Base-by-base conservation (phyloP, 2,329 filamentous ascomycete genomes). In the Calonectria ilicicola region DNA sequence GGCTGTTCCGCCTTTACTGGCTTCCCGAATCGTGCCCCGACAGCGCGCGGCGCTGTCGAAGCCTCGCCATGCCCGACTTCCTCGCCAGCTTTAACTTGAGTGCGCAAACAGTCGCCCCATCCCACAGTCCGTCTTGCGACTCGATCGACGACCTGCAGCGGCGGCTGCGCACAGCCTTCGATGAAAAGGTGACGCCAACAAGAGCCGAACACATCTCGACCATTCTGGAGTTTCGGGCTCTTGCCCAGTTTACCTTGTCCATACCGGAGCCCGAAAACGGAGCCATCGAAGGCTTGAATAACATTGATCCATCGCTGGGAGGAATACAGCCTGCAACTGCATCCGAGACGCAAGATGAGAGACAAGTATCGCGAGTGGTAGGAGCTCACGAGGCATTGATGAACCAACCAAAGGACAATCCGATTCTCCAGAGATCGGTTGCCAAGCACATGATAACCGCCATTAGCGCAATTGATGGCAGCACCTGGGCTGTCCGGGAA, bases 141-240 rank as follows among this genome's bases (percentile, higher is more conserved):
- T 84, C 83, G 19, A 69, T 83, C 53, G 85, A 87, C 21, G 87
- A 91, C 32, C 81, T 91, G 8, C 84, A 87, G 74, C 75, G 76
- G 26, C 85, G 85, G n/a, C 80, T 92, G 27, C 83, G 83, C 44
- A 77, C 79, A 9, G 72, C 85, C 0, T 79, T 90, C 56, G 78
- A 82, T 7, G 79, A 81, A 21, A 89, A 87, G 72, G 83, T 84
- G 21, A 86, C 86, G 5, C 82, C 85, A 14, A 88, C 84, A 23
- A 87, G 86, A 60, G 89, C 88, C 47, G 85, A 90, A 66, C 88
- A 89, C 74, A 80, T 89, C 14, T 84, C 86, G 9, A 79, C 83
- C 21, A 87, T 83, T 2, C 84, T 90, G 65, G 86, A 89, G 73
- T 78, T 92, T 32, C 83, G 85, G 1, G 81, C 85, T 0, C 83